Percentiles rank a stretch among this genome's conserved stretches.
Evolutionary conservation across 2,329 filamentous ascomycete genomes (phyloP).

Genomic region (Colletotrichum salicis): DNA sequence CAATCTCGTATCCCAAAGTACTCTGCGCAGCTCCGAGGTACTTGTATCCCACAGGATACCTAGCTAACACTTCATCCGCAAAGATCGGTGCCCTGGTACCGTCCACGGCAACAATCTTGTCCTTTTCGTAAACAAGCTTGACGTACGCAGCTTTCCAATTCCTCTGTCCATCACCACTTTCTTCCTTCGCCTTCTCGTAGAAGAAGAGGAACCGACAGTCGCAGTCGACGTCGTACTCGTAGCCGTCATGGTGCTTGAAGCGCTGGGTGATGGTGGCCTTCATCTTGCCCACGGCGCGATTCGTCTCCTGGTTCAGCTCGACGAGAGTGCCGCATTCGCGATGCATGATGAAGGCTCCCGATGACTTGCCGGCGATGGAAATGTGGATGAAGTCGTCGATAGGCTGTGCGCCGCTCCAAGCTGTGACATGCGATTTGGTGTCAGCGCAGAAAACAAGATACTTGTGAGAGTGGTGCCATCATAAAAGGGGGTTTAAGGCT

Average conservation of each 20-base stretch:
- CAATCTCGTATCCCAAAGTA: constrained; percentile 56
- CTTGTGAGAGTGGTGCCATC: not conserved
- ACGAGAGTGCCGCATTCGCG: constrained; percentile 61
- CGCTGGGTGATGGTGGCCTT: constrained; percentile 65
- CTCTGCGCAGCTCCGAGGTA: constrained; percentile 59
- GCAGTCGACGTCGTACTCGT: constrained; percentile 60
- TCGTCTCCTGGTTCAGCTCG: constrained; percentile 51
- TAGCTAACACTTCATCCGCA: constrained; percentile 47
- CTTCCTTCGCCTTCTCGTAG: constrained; percentile 45
- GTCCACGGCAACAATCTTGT: constrained; percentile 59
- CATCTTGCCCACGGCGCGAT: constrained; percentile 62
- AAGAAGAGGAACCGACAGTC: constrained; percentile 63
- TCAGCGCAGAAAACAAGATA: not conserved
- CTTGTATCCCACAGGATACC: constrained; percentile 57
- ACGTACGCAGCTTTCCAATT: constrained; percentile 56
- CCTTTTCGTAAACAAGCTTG: constrained; percentile 62
- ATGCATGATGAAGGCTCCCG: constrained; percentile 67
- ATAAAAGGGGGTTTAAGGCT: not conserved
- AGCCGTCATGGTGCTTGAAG: constrained; percentile 47
- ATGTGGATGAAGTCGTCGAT: constrained; percentile 56
- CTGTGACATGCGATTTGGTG: constrained; percentile 42
- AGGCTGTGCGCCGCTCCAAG: constrained; percentile 52
- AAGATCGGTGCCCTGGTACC: constrained; percentile 52
- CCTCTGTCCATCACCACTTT: not conserved
- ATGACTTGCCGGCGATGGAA: constrained; percentile 60